Conservation (phyloP, 2,329 filamentous ascomycete genomes). For the Fusarium sp. region DNA sequence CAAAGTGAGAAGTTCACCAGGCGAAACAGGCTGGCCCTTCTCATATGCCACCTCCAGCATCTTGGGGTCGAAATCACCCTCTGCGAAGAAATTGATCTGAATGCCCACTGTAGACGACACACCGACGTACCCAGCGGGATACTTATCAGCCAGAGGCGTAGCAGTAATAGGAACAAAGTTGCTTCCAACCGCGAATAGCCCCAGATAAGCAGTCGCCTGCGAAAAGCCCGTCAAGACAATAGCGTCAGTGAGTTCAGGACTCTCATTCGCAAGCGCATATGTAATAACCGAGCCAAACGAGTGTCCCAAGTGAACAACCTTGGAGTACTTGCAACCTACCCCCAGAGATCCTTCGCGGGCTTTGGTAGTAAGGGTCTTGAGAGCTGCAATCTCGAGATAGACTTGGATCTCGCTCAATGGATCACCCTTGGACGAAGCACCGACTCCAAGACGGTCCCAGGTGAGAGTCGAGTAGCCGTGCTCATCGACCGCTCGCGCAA, state of each 20-base stretch:
- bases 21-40: constrained; percentile 64
- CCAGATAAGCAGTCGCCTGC: constrained; percentile 55
- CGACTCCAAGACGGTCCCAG: constrained; percentile 71
- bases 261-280: constrained; percentile 61
- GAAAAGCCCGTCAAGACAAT: constrained; percentile 70
- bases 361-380: constrained; percentile 61
- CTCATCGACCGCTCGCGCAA: constrained; percentile 61
- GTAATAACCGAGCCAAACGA: constrained; percentile 69
- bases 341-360: constrained; percentile 58
- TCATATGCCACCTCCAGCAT: constrained; percentile 57
- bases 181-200: constrained; percentile 54
- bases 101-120: constrained; percentile 56
- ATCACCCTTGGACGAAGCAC: constrained; percentile 65
- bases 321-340: constrained; percentile 49
- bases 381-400: constrained; percentile 65
- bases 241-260: constrained; percentile 64
- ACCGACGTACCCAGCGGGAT: constrained; percentile 63
- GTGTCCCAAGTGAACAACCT: constrained; percentile 70
- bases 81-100: constrained; percentile 63
- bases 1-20: constrained; percentile 68
- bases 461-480: constrained; percentile 67
- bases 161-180: constrained; percentile 57
- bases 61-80: constrained; percentile 63
- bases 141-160: constrained; percentile 42
- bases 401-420: constrained; percentile 68